phyloP scores from a whole-genome alignment of 805 yeast species.

The Suhomyces vadensis region DNA sequence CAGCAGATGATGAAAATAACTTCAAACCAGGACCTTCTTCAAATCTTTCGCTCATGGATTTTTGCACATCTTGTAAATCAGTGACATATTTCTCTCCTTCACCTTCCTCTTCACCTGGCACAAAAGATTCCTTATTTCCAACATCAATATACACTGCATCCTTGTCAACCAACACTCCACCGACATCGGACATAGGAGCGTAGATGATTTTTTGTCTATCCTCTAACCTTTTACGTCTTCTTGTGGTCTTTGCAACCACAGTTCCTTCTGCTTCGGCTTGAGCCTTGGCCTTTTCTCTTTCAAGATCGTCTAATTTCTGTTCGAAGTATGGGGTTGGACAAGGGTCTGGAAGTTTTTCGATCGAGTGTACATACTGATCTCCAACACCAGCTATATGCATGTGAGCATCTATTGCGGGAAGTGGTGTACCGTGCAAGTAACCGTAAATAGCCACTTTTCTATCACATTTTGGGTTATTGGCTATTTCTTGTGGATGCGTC shows the following conservation, averaged over 20 bases:
- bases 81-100: constrained; percentile 87
- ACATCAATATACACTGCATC: constrained; percentile 96
- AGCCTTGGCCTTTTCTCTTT: constrained; percentile 67
- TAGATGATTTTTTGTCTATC: constrained; percentile 92
- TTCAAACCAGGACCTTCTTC: constrained; percentile 69
- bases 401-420: constrained; percentile 64
- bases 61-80: constrained; percentile 69
- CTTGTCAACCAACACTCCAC: constrained; percentile 94
- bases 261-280: constrained; percentile 63
- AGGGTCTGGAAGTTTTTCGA: constrained; percentile 95
- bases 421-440: constrained; percentile 90
- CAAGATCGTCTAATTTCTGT: constrained; percentile 78
- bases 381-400: constrained; percentile 97
- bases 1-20: constrained; percentile 65
- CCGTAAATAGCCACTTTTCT: constrained; percentile 92
- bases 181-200: constrained; percentile 99
- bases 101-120: constrained; percentile 64
- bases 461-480: constrained; percentile 78
- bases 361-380: constrained; percentile 70
- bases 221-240: constrained; percentile 85
- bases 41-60: constrained; percentile 57
- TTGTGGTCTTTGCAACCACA: constrained; percentile 47
- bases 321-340: constrained; percentile 96
- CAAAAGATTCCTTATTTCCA: constrained; percentile 57
- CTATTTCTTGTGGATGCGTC: constrained; percentile 86